Base-by-base conservation (phyloP, 2,329 filamentous ascomycete species). In the Blumeria hordei region DNA sequence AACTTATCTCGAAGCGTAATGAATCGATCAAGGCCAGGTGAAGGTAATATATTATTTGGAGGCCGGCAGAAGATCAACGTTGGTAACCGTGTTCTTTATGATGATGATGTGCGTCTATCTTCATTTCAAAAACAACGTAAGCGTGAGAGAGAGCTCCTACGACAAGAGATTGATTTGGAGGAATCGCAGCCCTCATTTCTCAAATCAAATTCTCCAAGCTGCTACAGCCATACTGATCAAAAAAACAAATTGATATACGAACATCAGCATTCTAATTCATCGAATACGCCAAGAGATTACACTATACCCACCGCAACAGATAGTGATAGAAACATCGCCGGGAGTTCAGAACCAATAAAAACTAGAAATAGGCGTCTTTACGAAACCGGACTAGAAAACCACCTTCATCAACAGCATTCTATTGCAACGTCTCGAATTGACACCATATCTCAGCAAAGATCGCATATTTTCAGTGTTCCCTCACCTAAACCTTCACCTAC, bases 1-100 rank as follows among this genome's bases (percentile, higher is more conserved):
- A 69, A 71, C 3, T 70, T 72, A 9, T 69, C 67, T 49, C 75
- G 78, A 1, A 87, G 84, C 66, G 75, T 96, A n/a, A 90, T 96
- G 84, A 82, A 74, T 62, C 76, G 92, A 54, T 73, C 83, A 7
- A 82, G 88, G 61, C 88, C 86, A 0, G 81, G 78, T 1, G 90
- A 96, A 64, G 88, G 90, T 49, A 98, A 96, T 65, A 83, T 85
- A 61, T 69, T 98, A 56, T 98, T 98, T 68, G 92, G 92, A 56
- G 92, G 92, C 14, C 80, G 92, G 47, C 92, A 96, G 66, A 96
- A 96, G 70, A 82, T 96, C 39, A 96, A 93, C 68, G 76, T 85
- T 72, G 70, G 72, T 49, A 84, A 76, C 28, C 81, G 78, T 59
- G 74, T 80, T 0, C 67, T 94, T 1, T 96, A 95, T 64, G 88